Base-by-base conservation (phyloP, 2,329 filamentous ascomycete genomes). In the Fusarium sambucinum region DNA sequence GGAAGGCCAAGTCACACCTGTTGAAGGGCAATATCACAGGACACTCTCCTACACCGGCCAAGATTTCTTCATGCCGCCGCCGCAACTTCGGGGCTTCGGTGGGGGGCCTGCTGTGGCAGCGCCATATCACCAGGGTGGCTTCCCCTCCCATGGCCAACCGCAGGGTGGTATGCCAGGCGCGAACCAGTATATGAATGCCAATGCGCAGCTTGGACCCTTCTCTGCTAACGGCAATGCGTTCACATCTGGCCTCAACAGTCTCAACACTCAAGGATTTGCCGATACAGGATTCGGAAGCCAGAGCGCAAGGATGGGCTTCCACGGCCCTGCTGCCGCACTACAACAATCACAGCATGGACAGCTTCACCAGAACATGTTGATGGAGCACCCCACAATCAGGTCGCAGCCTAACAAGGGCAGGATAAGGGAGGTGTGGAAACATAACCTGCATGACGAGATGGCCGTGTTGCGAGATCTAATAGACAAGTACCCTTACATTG, bases 351-450 rank as follows among this genome's bases (percentile, higher is more conserved):
- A 87, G 60, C 87, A 87, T 55, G 77, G 77, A 54, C 83, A 84
- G 61, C 66, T 77, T 56, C 79, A 80, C 69, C 79, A 81, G 64
- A 77, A 76, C 38, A 74, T 76, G 10, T 74, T 82, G 55, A 78
- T 78, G 78, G 84, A 81, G 69, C 82, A 81, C 67, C 77, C 77
- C 61, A 81, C 74, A 33, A 76, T 79, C 72, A 77, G 78, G 61
- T 51, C 76, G 42, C 85, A 87, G 63, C 86, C 86, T 19, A 93
- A 93, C 37, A 93, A 93, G 75, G 88, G 90, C 66, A 87, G 94
- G 78, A 98, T 98, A 90, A 88, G 94, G 69, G 95, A 99, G 75
- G 96, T 99, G 38, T 99, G 96, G 96, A 92, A 91, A 77, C 89
- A 93, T 73, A 98, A 98, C 75, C 81, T 98, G 67, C 88, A 92